Evolutionary conservation across 2,329 filamentous ascomycete genomes (phyloP), one percentile per base, ranked within the genome.

Genomic region (Colletotrichum echinochloae): DNA sequence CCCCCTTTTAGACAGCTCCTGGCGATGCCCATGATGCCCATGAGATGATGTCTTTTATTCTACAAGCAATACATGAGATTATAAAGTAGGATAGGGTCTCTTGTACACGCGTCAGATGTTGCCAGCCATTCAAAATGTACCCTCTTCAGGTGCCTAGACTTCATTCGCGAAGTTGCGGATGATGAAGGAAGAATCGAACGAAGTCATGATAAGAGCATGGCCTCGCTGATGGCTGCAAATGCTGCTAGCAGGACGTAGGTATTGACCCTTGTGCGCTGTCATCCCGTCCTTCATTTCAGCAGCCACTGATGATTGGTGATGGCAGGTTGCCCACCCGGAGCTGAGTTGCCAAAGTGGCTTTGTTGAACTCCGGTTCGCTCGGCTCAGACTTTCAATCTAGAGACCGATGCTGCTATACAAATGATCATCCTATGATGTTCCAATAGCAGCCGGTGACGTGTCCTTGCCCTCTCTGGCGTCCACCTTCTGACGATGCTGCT

Each of bases 401-500:
- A 16, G n/a, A n/a, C 28, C 33, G 14, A 7, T 44, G 26, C 20
- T 4, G 8, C 4, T 35, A 37, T 14, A 16, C n/a, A 39, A 48
- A 9, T 23, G 33, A 51, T 28, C 28, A 28, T 6, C n/a, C 16
- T 70, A 66, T 23, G 56, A 51, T 33, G 67, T 54, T 30, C 44
- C 39, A 23, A 46, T n/a, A 35, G 28, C 56, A 35, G 64, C 41
- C n/a, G 72, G 71, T 37, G 71, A 64, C 49, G 75, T 75, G 48
- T 75, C 69, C 39, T 72, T 74, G 39, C 75, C 75, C 48, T 79
- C 73, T 33, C 83, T 77, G 62, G 73, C 70, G 46, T 77, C 78
- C 12, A 95, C 93, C 75, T 88, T 88, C 74, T 93, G 90, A 75
- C 91, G 88, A 80, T 99, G 96, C 62, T 87, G 85, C 52, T 92